Base-by-base conservation (phyloP, 805 yeast species). In the Babjeviella inositovora region DNA sequence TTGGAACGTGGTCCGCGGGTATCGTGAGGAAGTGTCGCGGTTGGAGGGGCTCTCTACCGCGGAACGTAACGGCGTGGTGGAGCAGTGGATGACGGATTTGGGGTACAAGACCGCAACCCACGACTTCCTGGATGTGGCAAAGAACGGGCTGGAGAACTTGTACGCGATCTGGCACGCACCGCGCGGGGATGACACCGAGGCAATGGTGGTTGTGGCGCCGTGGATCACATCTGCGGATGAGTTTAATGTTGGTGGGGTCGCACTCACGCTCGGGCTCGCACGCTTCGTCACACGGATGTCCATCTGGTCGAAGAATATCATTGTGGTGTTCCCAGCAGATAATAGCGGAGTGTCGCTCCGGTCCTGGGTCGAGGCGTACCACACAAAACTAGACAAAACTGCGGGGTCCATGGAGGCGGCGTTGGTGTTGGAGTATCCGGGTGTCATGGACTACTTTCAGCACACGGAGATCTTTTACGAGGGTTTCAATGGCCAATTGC, bases 321-420 rank as follows among this genome's bases (percentile, higher is more conserved):
- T 90, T 14, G 52, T 90, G 20, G 93, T 85, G 14, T 63, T 82
- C 23, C 84, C 94, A 3, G 68, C 70, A 23, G 69, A 84, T 38
- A 68, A 76, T 1, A 65, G 65, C 21, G 18, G 18, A 8, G 53
- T 56, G 15, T 68, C 90, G 1, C 53, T 87, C 28, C 57, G 93
- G 28, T 53, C 71, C 4, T 90, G 97, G 97, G 95, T 87, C 6
- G 81, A 77, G 29, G 94, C 93, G 1, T 90, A 90, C 45, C 97
- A 90, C 39, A 70, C 80, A 0, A 54, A 75, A 0, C 52, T 90
- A 38, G 92, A 82, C 36, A 56, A 70, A 25, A 84, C 96, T 1
- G 96, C 93, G 17, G 99, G 99, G 0, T 68, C 90, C 1, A 76
- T 90, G 19, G 96, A 90, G 37, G 79, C 90, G 17, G 97, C 96